Evolutionary conservation across 2,329 filamentous ascomycete species (phyloP).

Genomic region (Coccinonectria pachysandricola): DNA sequence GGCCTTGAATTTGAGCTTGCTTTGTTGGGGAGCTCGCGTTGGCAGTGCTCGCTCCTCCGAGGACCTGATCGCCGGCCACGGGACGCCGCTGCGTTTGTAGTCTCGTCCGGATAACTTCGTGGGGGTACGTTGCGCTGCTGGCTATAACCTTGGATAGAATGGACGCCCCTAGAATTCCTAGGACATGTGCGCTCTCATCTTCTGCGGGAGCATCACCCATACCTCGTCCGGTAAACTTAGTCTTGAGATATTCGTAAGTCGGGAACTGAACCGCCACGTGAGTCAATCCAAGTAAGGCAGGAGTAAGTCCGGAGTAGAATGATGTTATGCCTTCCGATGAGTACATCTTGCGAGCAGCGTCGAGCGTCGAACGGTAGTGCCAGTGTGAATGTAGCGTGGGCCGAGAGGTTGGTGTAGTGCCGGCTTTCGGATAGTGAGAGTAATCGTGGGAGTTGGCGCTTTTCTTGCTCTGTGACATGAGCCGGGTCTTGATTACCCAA

Average conservation of each 20-base stretch:
- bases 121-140: slow-evolving; percentile 90
- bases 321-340: slow-evolving; percentile 74
- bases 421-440: slow-evolving; percentile 35
- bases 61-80: slow-evolving; percentile 41
- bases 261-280: slow-evolving; percentile 98
- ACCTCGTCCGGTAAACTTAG: slow-evolving; percentile 75
- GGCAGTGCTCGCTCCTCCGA: slow-evolving; percentile 40
- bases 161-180: slow-evolving; percentile 78
- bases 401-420: slow-evolving; percentile 44
- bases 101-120: slow-evolving; percentile 89
- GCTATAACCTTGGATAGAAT: slow-evolving; percentile 91
- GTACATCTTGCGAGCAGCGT: slow-evolving; percentile 96
- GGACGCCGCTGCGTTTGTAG: slow-evolving; percentile 86
- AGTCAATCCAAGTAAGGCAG: slow-evolving; percentile 80
- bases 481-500: slow-evolving; percentile 96
- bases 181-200: slow-evolving; percentile 52
- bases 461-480: slow-evolving; percentile 81
- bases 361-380: slow-evolving; percentile 83
- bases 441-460: slow-evolving; percentile 28
- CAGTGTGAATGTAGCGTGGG: slow-evolving; percentile 58
- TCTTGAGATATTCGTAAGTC: slow-evolving; percentile 88
- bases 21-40: slow-evolving; percentile 17
- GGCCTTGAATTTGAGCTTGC: slow-evolving; percentile 18
- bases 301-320: slow-evolving; percentile 92
- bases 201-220: slow-evolving; percentile 57